Evolutionary conservation across 2,329 filamentous ascomycete genomes (phyloP).

Genomic region (Dissoconium aciculare): DNA sequence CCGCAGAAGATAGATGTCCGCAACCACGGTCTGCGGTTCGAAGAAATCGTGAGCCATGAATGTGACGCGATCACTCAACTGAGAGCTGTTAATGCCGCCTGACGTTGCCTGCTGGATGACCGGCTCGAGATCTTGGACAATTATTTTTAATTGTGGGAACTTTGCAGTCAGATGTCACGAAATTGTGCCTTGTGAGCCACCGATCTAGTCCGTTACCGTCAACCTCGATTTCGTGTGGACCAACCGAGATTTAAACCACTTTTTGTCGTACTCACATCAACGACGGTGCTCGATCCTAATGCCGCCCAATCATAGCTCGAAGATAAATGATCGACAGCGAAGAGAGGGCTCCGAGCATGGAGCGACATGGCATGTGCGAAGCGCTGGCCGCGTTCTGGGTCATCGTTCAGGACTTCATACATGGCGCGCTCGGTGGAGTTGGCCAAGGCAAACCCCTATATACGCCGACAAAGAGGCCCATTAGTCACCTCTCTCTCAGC

Average conservation of each 20-base stretch:
- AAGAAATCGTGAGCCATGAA: conserved; percentile 17
- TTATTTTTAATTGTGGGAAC: conserved; percentile 3
- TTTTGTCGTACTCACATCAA: too few relatives aligned
- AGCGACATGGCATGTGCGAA: conserved; percentile 2
- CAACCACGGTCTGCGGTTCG: conserved; percentile 17
- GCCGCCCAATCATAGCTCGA: conserved; percentile 3
- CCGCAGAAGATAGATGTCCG: conserved; percentile 19
- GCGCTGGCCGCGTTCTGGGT: neutral
- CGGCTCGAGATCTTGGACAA: conserved; percentile 7
- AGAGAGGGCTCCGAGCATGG: neutral
- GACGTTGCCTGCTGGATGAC: too few relatives aligned
- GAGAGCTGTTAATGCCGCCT: too few relatives aligned
- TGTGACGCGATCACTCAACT: conserved; percentile 3
- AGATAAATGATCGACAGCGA: neutral
- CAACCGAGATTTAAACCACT: too few relatives aligned
- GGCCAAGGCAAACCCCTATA: neutral
- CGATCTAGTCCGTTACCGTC: too few relatives aligned
- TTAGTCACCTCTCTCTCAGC: too few relatives aligned
- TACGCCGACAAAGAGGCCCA: too few relatives aligned
- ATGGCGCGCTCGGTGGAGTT: neutral
- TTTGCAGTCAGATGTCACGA: too few relatives aligned
- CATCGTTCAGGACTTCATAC: conserved; percentile 1
- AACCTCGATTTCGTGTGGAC: too few relatives aligned
- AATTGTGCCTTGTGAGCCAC: too few relatives aligned
- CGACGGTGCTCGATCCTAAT: neutral